Evolutionary conservation across 2,329 filamentous ascomycete genomes (phyloP).

Genomic region (Penicillium sp.): DNA sequence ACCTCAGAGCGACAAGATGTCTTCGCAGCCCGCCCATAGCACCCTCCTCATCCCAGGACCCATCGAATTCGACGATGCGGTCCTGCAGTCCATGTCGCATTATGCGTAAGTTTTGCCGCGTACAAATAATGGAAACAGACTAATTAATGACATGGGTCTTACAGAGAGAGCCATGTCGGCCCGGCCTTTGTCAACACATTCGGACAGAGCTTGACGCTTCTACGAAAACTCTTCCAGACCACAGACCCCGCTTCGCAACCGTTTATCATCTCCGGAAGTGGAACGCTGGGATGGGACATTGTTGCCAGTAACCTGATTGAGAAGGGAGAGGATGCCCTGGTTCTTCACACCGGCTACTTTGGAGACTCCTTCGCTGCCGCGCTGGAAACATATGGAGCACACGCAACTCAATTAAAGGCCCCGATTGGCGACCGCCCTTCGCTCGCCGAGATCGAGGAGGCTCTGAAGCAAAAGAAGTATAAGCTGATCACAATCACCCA

Average conservation of each 20-base stretch:
- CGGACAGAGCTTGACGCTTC: slow-evolving; percentile 79
- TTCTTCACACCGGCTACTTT: slow-evolving; percentile 96
- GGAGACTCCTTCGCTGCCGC: slow-evolving; percentile 92
- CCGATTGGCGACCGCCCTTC: slow-evolving; percentile 84
- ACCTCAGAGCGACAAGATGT: slow-evolving; percentile 45
- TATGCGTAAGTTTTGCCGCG: slow-evolving; percentile 50
- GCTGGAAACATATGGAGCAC: slow-evolving; percentile 83
- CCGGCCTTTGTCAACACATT: slow-evolving; percentile 85
- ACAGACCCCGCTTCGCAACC: slow-evolving; percentile 78
- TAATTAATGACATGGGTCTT: slow-evolving; percentile 5
- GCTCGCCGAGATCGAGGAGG: slow-evolving; percentile 80
- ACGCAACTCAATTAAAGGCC: slow-evolving; percentile 83
- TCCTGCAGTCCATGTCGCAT: slow-evolving; percentile 91
- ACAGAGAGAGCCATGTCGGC: slow-evolving; percentile 88
- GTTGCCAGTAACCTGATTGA: slow-evolving; percentile 92
- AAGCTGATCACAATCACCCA: slow-evolving; percentile 94
- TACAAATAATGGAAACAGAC: not conserved
- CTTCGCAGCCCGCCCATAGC: slow-evolving; percentile 56
- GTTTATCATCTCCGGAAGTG: slow-evolving; percentile 89
- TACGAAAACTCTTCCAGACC: slow-evolving; percentile 93
- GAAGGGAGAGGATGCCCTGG: slow-evolving; percentile 81
- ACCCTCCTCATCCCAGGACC: slow-evolving; percentile 93
- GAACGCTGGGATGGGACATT: slow-evolving; percentile 94
- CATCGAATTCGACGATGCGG: slow-evolving; percentile 97
- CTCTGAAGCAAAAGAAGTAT: slow-evolving; percentile 84